A percentile compares a stretch with the other conserved stretches of the same genome.
Evolutionary conservation across 768 basidiomycete species (phyloP).

Genomic region (Podaxis sp.): DNA sequence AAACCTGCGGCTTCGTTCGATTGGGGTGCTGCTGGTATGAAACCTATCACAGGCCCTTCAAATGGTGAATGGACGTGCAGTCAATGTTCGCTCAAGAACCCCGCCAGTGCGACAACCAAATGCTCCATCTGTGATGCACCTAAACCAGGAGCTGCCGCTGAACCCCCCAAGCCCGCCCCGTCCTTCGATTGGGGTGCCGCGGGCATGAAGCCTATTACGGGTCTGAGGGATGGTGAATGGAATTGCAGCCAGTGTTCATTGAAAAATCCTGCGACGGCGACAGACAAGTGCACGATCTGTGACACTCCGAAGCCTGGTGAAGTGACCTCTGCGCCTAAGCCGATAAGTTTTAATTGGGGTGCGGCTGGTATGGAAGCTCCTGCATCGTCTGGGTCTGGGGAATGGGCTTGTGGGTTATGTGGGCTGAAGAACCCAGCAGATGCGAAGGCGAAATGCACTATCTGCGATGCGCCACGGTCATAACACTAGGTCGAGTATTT

Average conservation of each 20-base stretch:
- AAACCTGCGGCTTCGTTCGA: conserved; percentile 19
- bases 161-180: not conserved
- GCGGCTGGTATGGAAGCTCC: conserved; percentile 45
- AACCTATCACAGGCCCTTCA: not conserved
- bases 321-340: conserved; percentile 3
- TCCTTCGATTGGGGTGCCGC: conserved; percentile 15
- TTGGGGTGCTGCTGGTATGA: conserved; percentile 18
- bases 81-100: conserved; percentile 52
- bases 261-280: conserved; percentile 41
- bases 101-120: conserved; percentile 40
- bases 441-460: conserved; percentile 41
- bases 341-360: conserved; percentile 45
- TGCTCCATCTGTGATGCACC: conserved; percentile 52
- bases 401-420: conserved; percentile 50
- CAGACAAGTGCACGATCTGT: conserved; percentile 51
- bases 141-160: conserved; percentile 20
- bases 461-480: conserved; percentile 36
- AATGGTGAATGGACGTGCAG: conserved; percentile 50
- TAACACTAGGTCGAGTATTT: not conserved
- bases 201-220: conserved; percentile 2
- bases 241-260: conserved; percentile 53
- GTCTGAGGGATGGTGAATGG: conserved; percentile 36
- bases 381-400: conserved; percentile 16
- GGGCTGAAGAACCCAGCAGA: conserved; percentile 36
- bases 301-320: conserved; percentile 34